These are phyloP conservation scores for Dujonia santamariae DNA, from an alignment of 1,139 yeast genomes.

Conservation along the genomic window DNA sequence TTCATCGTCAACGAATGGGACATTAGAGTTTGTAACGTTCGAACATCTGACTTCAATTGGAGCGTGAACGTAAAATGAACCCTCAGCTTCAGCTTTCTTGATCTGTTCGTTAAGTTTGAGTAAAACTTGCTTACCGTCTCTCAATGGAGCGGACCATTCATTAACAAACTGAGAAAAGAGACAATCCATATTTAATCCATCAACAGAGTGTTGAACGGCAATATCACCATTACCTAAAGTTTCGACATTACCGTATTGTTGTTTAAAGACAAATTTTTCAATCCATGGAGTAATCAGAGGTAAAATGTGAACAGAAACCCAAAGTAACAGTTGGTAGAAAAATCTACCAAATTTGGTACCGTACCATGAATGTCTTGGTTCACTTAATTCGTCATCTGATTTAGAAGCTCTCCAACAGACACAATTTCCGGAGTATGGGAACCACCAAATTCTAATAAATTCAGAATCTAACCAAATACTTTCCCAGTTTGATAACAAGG, in stretches of 20 bases:
- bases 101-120: slow-evolving; percentile 62
- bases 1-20: slow-evolving; percentile 35
- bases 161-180: slow-evolving; percentile 90
- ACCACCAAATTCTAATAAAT: slow-evolving; percentile 95
- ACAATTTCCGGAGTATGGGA: slow-evolving; percentile 84
- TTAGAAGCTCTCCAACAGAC: slow-evolving; percentile 88
- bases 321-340: slow-evolving; percentile 74
- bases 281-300: slow-evolving; percentile 81
- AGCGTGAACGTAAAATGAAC: slow-evolving; percentile 82
- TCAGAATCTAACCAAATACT: slow-evolving; percentile 87
- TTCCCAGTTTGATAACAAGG: slow-evolving; percentile 66
- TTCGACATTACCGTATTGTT: slow-evolving; percentile 79
- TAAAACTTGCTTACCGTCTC: slow-evolving; percentile 70
- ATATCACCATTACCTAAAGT: slow-evolving; percentile 63
- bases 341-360: slow-evolving; percentile 76
- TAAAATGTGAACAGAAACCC: slow-evolving; percentile 69
- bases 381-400: slow-evolving; percentile 58
- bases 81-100: slow-evolving; percentile 53
- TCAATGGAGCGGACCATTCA: slow-evolving; percentile 93
- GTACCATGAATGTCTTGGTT: slow-evolving; percentile 78
- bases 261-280: slow-evolving; percentile 78
- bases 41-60: slow-evolving; percentile 95
- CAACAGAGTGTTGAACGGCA: slow-evolving; percentile 78
- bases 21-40: slow-evolving; percentile 61
- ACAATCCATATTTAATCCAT: slow-evolving; percentile 94